Percentiles rank a stretch among this genome's conserved stretches.
phyloP scores from a whole-genome alignment of 1,284 basidiomycete genomes.

The Cerioporus squamosus region DNA sequence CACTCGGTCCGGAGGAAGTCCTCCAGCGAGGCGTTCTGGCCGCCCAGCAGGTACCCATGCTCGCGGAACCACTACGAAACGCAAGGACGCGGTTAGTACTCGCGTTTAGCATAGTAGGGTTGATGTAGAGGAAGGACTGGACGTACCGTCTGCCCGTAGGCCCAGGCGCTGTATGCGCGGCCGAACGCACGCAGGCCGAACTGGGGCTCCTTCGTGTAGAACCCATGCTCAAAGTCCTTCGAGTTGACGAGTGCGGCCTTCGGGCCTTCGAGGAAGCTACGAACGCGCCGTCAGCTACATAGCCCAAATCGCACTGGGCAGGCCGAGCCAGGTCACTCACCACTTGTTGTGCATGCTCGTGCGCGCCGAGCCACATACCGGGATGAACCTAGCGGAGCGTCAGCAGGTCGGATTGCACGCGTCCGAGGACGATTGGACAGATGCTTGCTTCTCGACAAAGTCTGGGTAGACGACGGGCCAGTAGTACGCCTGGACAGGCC shows the following conservation, averaged over 20 bases:
- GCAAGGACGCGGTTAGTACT: no score
- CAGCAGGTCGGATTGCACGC: slow-evolving; percentile 1
- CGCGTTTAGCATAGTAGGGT: background rate
- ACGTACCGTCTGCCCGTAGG: slow-evolving; percentile 57
- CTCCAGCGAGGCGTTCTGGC: slow-evolving; percentile 51
- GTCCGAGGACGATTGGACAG: background rate
- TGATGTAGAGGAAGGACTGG: background rate
- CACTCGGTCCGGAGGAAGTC: slow-evolving; percentile 56
- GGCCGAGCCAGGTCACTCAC: slow-evolving; percentile 34
- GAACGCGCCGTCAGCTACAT: background rate
- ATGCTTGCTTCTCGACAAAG: slow-evolving; percentile 50
- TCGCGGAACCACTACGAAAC: slow-evolving; percentile 57
- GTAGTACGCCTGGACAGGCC: slow-evolving; percentile 55
- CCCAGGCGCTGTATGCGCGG: slow-evolving; percentile 63
- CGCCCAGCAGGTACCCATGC: slow-evolving; percentile 48
- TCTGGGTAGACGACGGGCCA: slow-evolving; percentile 67
- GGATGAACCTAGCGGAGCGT: slow-evolving; percentile 43
- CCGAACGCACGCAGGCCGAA: slow-evolving; percentile 58
- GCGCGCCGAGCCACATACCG: slow-evolving; percentile 61
- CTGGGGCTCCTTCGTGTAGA: slow-evolving; percentile 53
- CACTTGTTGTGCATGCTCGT: slow-evolving; percentile 66
- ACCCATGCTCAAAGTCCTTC: slow-evolving; percentile 58
- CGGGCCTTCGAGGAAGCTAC: slow-evolving; percentile 63
- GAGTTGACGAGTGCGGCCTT: slow-evolving; percentile 60
- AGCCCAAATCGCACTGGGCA: background rate